Conservation (phyloP, 2,329 filamentous ascomycete genomes). For the Colletotrichum australisinense region DNA sequence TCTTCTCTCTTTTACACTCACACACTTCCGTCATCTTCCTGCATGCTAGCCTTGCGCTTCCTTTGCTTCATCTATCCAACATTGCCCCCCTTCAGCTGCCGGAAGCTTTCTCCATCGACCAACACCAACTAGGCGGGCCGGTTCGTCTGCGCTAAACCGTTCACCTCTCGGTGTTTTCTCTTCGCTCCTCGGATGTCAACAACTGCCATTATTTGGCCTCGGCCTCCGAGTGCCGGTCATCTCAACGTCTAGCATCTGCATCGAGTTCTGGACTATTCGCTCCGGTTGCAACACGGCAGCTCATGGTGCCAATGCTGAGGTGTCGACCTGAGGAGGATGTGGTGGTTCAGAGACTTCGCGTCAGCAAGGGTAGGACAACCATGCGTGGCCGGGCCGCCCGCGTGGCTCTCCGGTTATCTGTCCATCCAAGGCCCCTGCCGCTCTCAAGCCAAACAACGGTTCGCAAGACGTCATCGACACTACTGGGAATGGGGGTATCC, state of each 20-base stretch:
- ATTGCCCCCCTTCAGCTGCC: background rate
- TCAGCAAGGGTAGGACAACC: background rate
- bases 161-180: background rate
- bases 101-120: background rate
- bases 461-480: slow-evolving; percentile 18
- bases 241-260: background rate
- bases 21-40: background rate
- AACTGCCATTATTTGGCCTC: background rate
- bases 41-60: background rate
- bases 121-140: background rate
- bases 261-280: background rate
- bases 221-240: slow-evolving; percentile 7
- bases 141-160: background rate
- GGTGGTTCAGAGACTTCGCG: background rate
- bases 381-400: background rate
- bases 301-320: background rate
- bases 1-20: background rate
- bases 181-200: background rate
- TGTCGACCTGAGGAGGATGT: background rate
- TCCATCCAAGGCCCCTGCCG: background rate
- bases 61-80: background rate
- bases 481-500: background rate
- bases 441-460: background rate
- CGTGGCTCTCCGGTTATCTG: background rate
- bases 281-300: background rate